A percentile compares a stretch with the other conserved stretches of the same genome.
These are phyloP conservation scores for Chytriomyces confervae DNA, from an alignment of 192 early-diverging fungal genomes.

Conservation along the genomic window DNA sequence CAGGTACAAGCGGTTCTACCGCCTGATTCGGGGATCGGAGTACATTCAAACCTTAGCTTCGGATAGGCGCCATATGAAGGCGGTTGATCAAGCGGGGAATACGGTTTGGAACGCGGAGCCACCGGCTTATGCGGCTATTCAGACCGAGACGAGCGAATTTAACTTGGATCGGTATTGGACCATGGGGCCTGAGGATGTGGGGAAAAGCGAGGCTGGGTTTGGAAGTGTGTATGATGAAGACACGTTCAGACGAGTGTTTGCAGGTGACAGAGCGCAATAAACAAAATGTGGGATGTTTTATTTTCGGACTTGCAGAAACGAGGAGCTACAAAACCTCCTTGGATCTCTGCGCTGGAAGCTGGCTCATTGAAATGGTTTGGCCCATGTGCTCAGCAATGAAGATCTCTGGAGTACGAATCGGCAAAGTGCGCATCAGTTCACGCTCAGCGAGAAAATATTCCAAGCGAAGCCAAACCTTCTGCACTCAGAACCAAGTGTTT, in stretches of 20 bases:
- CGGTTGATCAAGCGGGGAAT: neutral
- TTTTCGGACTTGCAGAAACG: neutral
- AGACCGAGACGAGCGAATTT: neutral
- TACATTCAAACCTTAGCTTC: neutral
- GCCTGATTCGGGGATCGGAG: neutral
- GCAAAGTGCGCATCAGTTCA: neutral
- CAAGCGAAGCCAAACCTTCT: slow-evolving; percentile 1
- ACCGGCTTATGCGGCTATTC: neutral
- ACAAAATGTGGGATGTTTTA: neutral
- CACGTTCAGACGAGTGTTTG: neutral
- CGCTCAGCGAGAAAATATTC: neutral
- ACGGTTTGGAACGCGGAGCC: slow-evolving; percentile 3
- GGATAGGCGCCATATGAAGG: neutral
- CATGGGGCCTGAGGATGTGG: slow-evolving; percentile 8
- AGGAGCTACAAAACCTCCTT: neutral
- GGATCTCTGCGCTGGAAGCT: neutral
- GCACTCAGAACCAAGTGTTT: slow-evolving; percentile 23
- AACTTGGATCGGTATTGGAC: slow-evolving; percentile 25
- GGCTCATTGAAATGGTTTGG: neutral
- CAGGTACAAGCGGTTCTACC: neutral
- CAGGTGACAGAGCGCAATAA: neutral
- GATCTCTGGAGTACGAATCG: neutral
- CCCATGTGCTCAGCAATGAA: slow-evolving; percentile 3
- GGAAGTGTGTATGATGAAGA: neutral
- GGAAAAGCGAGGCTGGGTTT: neutral